Evolutionary conservation across 2,329 filamentous ascomycete species (phyloP).

Genomic region (Neonectria ditissima): DNA sequence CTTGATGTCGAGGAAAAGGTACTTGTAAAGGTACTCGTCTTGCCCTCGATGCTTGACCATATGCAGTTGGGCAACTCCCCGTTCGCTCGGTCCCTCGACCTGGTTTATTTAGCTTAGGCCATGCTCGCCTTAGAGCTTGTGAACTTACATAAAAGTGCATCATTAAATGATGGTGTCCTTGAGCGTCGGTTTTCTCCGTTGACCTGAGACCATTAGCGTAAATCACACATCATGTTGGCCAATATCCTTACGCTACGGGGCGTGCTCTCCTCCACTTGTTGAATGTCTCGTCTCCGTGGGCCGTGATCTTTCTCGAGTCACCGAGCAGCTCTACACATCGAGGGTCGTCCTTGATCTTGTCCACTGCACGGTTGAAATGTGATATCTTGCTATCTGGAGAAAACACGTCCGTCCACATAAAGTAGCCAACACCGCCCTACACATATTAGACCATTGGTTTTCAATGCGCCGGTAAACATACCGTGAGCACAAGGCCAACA

Average conservation of each 20-base stretch:
- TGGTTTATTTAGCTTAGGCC: conserved; percentile 47
- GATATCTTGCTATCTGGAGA: conserved; percentile 85
- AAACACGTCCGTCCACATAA: conserved; percentile 86
- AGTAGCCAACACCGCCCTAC: conserved; percentile 80
- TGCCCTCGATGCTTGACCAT: conserved; percentile 76
- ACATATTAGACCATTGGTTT: conserved; percentile 19
- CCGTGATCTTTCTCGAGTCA: conserved; percentile 78
- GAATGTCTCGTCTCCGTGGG: conserved; percentile 83
- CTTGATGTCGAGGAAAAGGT: conserved; percentile 83
- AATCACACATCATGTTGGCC: not conserved
- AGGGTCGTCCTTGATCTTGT: conserved; percentile 79
- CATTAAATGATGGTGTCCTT: conserved; percentile 82
- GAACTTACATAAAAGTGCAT: conserved; percentile 84
- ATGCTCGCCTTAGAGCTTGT: not conserved
- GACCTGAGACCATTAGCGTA: conserved; percentile 63
- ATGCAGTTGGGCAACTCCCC: conserved; percentile 81
- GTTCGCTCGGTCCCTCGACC: conserved; percentile 81
- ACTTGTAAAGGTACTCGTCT: conserved; percentile 80
- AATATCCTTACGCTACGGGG: conserved; percentile 65
- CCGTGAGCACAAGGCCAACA: conserved; percentile 80
- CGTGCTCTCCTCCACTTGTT: conserved; percentile 82
- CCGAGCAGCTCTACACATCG: conserved; percentile 81
- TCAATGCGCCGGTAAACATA: conserved; percentile 50
- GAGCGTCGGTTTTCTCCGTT: conserved; percentile 74
- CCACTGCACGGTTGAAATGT: conserved; percentile 88